Base-by-base conservation (phyloP, 495 filamentous ascomycete genomes). In the Astrothelium subdiscretum region DNA sequence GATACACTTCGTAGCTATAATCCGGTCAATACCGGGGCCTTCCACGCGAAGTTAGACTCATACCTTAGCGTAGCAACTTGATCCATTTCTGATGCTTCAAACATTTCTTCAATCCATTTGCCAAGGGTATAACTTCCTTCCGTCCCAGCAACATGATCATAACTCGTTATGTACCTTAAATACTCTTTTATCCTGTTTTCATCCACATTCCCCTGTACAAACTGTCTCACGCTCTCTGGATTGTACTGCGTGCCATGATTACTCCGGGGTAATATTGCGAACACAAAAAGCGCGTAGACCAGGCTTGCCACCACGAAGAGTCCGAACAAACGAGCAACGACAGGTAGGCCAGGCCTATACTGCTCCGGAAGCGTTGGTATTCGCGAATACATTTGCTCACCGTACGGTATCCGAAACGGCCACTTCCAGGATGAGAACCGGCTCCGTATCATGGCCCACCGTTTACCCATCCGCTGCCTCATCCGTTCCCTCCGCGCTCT, bases 91-190 rank as follows among this genome's bases (percentile, higher is more conserved):
- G 85, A 85, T 32, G 75, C 80, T 66, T 73, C 74, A 71, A 95
- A 95, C 65, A 84, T 73, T 62, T 81, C 81, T 73, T 92, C 81
- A 59, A 96, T 83, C 76, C 88, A 95, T 75, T 89, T 81, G 20
- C 87, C 91, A 29, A 95, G 78, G 58, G 85, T 84, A 64, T 83
- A 88, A 73, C 94, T 91, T 31, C 94, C 95, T 73, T 94, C 85
- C 3, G 90, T 94, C 31, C 94, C 94, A 2, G 91, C 94, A 42
- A 97, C 77, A 73, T 97, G 94, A 64, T 92, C 85, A 68, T 85
- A 95, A 29, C 78, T 76, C 24, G 88, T 92, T 60, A 94, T 80
- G 68, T 88, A 84, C 66, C 77, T 77, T 59, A 95, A 66, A 65
- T 87, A 85, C 40, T 87, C 84, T 60, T 79, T 77, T 63, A 99